These are phyloP conservation scores for Yarrowia divulgata DNA, from an alignment of 805 yeast species.

Conservation along the genomic window DNA sequence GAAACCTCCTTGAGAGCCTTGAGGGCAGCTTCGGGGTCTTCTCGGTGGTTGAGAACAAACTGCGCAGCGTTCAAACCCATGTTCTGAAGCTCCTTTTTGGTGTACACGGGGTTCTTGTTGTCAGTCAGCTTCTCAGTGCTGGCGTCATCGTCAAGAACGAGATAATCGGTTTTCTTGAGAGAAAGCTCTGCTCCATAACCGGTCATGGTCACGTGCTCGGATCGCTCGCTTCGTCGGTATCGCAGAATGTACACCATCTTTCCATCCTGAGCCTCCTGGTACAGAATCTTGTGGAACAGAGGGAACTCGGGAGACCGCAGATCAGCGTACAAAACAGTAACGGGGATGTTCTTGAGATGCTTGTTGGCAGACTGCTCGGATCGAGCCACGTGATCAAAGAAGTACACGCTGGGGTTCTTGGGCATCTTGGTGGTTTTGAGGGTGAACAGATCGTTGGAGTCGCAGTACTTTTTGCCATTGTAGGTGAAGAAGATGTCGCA, in stretches of 20 bases:
- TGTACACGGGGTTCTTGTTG: conserved; percentile 13
- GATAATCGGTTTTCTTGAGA: conserved; percentile 69
- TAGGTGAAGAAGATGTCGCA: conserved; percentile 59
- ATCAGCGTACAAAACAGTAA: conserved; percentile 73
- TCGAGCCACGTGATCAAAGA: conserved; percentile 73
- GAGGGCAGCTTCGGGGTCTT: conserved; percentile 48
- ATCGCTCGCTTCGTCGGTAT: conserved; percentile 56
- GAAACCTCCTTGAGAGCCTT: conserved; percentile 54
- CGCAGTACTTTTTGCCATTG: conserved; percentile 65
- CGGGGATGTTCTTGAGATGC: conserved; percentile 54
- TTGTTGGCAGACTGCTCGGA: conserved; percentile 42
- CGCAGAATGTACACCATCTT: conserved; percentile 80
- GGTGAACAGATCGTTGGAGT: conserved; percentile 79
- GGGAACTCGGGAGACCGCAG: conserved; percentile 58
- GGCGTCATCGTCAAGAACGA: conserved; percentile 69
- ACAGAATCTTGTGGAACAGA: conserved; percentile 64
- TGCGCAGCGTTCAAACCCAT: conserved; percentile 49
- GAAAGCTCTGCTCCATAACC: conserved; percentile 76
- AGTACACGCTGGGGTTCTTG: conserved; percentile 46
- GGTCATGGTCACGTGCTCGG: conserved; percentile 43
- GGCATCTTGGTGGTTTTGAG: conserved; percentile 62
- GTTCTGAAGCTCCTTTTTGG: conserved; percentile 44
- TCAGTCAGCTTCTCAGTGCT: conserved; percentile 40
- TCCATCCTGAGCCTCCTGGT: conserved; percentile 65
- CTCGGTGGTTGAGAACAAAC: conserved; percentile 48